phyloP scores from a whole-genome alignment of 305 asterid species.

The Fraxinus sp. region DNA sequence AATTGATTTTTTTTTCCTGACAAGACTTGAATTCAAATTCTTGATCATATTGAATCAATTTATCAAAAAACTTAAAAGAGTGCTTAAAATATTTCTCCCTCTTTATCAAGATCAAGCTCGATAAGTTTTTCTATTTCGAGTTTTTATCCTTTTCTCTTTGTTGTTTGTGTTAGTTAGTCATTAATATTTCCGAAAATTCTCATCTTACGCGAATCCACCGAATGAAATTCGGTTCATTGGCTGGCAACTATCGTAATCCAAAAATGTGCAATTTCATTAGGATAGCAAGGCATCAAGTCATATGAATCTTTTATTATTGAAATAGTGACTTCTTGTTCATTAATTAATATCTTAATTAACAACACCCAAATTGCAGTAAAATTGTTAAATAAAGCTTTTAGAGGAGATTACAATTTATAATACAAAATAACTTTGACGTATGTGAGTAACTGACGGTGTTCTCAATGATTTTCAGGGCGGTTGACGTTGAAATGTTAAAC shows the following conservation, averaged over 20 bases:
- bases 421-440: no score
- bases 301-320: background rate
- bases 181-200: conserved; percentile 19
- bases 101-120: background rate
- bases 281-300: background rate
- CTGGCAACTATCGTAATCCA: background rate
- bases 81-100: background rate
- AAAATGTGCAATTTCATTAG: background rate
- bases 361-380: background rate
- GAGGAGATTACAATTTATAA: no score
- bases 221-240: background rate
- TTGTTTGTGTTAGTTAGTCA: background rate
- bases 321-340: background rate
- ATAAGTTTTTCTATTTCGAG: background rate
- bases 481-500: background rate
- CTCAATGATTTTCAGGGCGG: background rate
- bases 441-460: background rate
- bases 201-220: background rate
- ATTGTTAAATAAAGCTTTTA: background rate
- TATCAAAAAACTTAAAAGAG: no score
- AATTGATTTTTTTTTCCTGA: no score
- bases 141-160: background rate
- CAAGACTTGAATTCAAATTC: background rate
- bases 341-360: background rate
- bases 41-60: background rate